These are phyloP conservation scores for Mortierella alpina DNA, from an alignment of 192 early-diverging fungal genomes.

Conservation along the genomic window DNA sequence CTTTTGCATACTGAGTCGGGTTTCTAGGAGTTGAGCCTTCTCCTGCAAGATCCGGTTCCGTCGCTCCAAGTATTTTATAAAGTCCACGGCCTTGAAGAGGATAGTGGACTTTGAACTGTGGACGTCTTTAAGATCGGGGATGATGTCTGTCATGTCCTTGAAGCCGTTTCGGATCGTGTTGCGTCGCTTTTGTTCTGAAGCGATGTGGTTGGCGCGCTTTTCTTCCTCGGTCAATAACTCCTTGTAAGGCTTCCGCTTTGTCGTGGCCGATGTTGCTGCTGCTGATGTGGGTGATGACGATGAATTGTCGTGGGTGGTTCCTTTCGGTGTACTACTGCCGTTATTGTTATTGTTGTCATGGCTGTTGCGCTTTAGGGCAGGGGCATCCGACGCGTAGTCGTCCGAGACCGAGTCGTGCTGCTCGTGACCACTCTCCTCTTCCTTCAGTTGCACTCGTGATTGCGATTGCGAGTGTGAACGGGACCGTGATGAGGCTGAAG, in stretches of 20 bases:
- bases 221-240: constrained; percentile 82
- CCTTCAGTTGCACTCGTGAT: background rate
- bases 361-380: background rate
- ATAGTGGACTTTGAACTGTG: constrained; percentile 74
- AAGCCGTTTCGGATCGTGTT: constrained; percentile 85
- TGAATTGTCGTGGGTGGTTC: background rate
- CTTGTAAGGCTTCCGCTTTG: constrained; percentile 63
- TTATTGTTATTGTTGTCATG: constrained; percentile 3
- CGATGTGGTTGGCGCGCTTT: constrained; percentile 79
- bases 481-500: constrained; percentile 7
- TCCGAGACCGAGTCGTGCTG: constrained; percentile 28
- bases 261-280: background rate
- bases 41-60: constrained; percentile 64
- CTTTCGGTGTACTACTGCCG: constrained; percentile 9
- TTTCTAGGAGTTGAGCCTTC: constrained; percentile 48
- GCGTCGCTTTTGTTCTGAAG: constrained; percentile 80
- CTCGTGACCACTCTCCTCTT: background rate
- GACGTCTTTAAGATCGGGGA: constrained; percentile 80
- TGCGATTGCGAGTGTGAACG: background rate
- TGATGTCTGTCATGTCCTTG: constrained; percentile 88
- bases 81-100: constrained; percentile 75
- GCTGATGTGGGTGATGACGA: constrained; percentile 4
- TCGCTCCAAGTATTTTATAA: constrained; percentile 67
- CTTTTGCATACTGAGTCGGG: constrained; percentile 27
- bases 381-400: constrained; percentile 9